phyloP scores from a whole-genome alignment of 306 rosid species.

The Morella rubra region DNA sequence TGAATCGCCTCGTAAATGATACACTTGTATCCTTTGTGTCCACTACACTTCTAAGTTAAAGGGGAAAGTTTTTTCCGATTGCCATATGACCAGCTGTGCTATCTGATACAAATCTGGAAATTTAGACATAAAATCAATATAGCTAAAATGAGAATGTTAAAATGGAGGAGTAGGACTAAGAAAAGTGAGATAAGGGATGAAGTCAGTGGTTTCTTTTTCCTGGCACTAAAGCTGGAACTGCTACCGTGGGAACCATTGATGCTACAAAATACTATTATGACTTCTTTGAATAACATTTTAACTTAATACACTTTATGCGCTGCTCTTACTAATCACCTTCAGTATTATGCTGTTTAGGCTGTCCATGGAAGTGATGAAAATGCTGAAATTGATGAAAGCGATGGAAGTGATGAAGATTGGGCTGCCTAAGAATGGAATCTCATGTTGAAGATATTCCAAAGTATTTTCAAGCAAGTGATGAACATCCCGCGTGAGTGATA shows the following conservation, averaged over 20 bases:
- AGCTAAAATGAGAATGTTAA: no score
- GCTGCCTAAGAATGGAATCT: constrained; percentile 34
- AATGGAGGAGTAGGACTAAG: no score
- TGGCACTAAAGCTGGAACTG: not conserved
- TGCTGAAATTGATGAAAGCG: not conserved
- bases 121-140: no score
- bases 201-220: not conserved
- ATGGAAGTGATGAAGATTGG: constrained; percentile 78
- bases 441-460: not conserved
- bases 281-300: not conserved
- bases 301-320: no score
- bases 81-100: no score
- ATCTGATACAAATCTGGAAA: no score
- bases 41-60: no score
- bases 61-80: no score
- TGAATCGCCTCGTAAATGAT: no score
- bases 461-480: not conserved
- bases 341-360: constrained; percentile 37
- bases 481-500: no score
- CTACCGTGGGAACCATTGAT: not conserved
- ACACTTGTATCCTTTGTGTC: no score
- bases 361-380: constrained; percentile 59
- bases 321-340: not conserved
- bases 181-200: no score
- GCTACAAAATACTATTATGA: not conserved